These are phyloP conservation scores for Aspergillus sclerotiicarbonarius DNA, from an alignment of 495 filamentous ascomycete species.

Conservation along the genomic window DNA sequence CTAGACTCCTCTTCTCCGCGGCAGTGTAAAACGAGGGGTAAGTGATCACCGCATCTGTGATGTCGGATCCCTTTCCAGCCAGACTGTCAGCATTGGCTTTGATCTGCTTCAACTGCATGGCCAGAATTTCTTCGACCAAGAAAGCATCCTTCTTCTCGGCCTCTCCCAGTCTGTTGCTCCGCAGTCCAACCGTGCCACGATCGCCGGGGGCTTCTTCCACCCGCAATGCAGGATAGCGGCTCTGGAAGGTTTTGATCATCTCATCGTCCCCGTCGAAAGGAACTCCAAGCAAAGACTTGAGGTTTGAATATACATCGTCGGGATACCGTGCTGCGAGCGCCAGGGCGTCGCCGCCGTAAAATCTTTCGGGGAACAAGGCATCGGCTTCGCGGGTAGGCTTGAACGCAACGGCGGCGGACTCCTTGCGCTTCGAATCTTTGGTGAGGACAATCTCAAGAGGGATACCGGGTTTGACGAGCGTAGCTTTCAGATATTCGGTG, in stretches of 20 bases:
- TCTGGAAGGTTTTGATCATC: slow-evolving; percentile 63
- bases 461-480: slow-evolving; percentile 94
- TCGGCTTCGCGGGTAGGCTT: slow-evolving; percentile 68
- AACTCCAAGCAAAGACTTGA: slow-evolving; percentile 82
- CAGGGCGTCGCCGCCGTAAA: slow-evolving; percentile 88
- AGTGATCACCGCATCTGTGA: slow-evolving; percentile 84
- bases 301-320: slow-evolving; percentile 87
- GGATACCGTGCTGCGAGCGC: slow-evolving; percentile 85
- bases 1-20: slow-evolving; percentile 80
- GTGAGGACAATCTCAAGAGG: slow-evolving; percentile 97
- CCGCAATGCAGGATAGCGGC: slow-evolving; percentile 64
- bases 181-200: slow-evolving; percentile 72
- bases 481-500: slow-evolving; percentile 95
- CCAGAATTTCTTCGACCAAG: slow-evolving; percentile 87
- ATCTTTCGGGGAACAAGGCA: slow-evolving; percentile 75
- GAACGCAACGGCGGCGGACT: slow-evolving; percentile 87
- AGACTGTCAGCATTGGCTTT: slow-evolving; percentile 80
- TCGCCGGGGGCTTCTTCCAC: slow-evolving; percentile 45
- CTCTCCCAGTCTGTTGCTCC: slow-evolving; percentile 66
- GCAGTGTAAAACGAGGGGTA: slow-evolving; percentile 87
- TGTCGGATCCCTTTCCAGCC: slow-evolving; percentile 71
- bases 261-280: slow-evolving; percentile 54
- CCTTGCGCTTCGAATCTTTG: slow-evolving; percentile 98
- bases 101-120: slow-evolving; percentile 93
- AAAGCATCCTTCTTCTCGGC: slow-evolving; percentile 68